These are phyloP conservation scores for Yamadazyma songkhlaensis DNA, from an alignment of 1,139 yeast genomes.

Conservation along the genomic window DNA sequence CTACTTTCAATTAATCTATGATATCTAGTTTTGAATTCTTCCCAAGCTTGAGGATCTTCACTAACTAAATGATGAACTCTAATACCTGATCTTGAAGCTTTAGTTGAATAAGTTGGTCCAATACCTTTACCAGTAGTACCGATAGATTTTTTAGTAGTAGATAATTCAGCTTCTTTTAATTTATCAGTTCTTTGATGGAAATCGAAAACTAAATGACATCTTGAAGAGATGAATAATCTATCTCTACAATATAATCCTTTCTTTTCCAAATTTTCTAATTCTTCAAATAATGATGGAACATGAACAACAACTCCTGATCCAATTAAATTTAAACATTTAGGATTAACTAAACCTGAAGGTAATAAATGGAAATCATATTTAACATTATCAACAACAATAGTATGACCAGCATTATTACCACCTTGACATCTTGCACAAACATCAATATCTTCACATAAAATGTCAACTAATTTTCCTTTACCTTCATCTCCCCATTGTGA, in stretches of 20 bases:
- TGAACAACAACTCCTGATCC: slow-evolving; percentile 98
- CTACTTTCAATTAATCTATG: slow-evolving; percentile 76
- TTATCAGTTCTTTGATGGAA: slow-evolving; percentile 97
- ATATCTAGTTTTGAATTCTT: slow-evolving; percentile 78
- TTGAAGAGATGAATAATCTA: slow-evolving; percentile 81
- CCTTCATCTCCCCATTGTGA: slow-evolving; percentile 99
- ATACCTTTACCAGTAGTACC: slow-evolving; percentile 99
- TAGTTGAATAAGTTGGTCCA: slow-evolving; percentile 97
- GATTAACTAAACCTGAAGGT: slow-evolving; percentile 95
- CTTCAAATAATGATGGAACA: slow-evolving; percentile 88
- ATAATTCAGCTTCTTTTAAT: slow-evolving; percentile 88
- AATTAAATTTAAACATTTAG: slow-evolving; percentile 81
- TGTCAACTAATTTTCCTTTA: slow-evolving; percentile 94
- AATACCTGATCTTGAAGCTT: slow-evolving; percentile 94
- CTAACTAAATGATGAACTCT: slow-evolving; percentile 95
- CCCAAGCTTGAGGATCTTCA: slow-evolving; percentile 90
- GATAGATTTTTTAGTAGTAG: slow-evolving; percentile 81
- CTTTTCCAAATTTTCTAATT: slow-evolving; percentile 72
- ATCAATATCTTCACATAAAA: slow-evolving; percentile 89
- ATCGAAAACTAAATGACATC: slow-evolving; percentile 96
- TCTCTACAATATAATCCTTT: slow-evolving; percentile 81
- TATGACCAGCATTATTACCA: slow-evolving; percentile 99
- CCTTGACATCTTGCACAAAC: slow-evolving; percentile 99
- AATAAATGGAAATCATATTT: slow-evolving; percentile 98
- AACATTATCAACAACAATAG: slow-evolving; percentile 83